Conservation (phyloP, 148 eudicot species). For the Camellia sinensis region DNA sequence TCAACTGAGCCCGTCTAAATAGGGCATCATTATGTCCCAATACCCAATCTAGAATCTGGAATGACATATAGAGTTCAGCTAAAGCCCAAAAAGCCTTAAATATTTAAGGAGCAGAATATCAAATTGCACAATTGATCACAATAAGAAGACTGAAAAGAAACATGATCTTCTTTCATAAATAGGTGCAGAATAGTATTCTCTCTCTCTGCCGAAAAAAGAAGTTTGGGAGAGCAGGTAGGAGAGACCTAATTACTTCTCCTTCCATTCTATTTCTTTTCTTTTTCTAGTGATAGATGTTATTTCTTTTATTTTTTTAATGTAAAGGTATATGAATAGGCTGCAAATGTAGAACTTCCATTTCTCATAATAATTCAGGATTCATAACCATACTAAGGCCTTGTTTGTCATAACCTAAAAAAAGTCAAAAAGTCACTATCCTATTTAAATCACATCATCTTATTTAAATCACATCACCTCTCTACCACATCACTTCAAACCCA, state of each 20-base stretch:
- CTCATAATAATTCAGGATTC: neutral
- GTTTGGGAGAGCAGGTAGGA: neutral
- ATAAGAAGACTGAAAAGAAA: neutral
- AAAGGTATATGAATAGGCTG: neutral
- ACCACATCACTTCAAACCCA: no score
- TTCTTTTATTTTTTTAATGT: neutral
- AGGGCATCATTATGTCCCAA: constrained; percentile 84
- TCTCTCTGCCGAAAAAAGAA: neutral
- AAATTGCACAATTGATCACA: neutral
- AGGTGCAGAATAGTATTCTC: neutral
- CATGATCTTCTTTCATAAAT: neutral
- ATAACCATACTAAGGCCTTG: neutral
- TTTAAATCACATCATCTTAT: no score
- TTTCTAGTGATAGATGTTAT: neutral
- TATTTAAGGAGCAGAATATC: neutral
- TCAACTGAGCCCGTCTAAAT: constrained; percentile 87
- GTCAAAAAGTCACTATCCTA: no score
- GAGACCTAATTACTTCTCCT: neutral
- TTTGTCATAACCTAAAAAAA: no score
- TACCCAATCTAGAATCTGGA: constrained; percentile 75
- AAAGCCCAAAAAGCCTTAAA: constrained; percentile 6
- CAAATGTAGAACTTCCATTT: neutral
- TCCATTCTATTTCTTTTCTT: neutral
- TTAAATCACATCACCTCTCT: no score
- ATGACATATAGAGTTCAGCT: constrained; percentile 5